phyloP scores from a whole-genome alignment of 495 filamentous ascomycete genomes.

The Aspergillus sparsus region DNA sequence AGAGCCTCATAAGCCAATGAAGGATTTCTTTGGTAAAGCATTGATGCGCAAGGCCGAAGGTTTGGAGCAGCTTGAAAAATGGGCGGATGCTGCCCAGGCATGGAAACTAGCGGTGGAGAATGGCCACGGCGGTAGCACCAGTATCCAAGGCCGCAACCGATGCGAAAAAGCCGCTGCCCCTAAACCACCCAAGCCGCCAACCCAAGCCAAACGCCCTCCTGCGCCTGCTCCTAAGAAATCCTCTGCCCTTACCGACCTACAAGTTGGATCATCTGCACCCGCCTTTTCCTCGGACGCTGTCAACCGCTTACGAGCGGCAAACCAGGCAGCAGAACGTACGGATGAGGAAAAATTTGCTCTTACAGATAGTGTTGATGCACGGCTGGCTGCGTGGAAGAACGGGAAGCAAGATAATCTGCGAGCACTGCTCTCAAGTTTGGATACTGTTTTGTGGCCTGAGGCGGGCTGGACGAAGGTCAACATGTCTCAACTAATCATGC shows the following conservation, averaged over 20 bases:
- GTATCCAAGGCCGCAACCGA: conserved; percentile 81
- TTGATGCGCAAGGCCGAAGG: conserved; percentile 93
- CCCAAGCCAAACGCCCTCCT: conserved; percentile 41
- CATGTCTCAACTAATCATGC: conserved; percentile 85
- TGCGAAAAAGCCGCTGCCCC: conserved; percentile 77
- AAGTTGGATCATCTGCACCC: conserved; percentile 28
- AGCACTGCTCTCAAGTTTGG: conserved; percentile 83
- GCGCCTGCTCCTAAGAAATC: conserved; percentile 39
- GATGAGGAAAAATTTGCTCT: conserved; percentile 93
- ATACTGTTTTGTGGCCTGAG: conserved; percentile 86
- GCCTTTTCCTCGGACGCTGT: conserved; percentile 60
- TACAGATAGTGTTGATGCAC: conserved; percentile 77
- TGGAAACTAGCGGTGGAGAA: conserved; percentile 84
- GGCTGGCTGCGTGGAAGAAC: conserved; percentile 74
- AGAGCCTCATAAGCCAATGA: conserved; percentile 80
- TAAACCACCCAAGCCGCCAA: conserved; percentile 36
- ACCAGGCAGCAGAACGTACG: conserved; percentile 75
- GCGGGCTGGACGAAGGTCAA: conserved; percentile 96
- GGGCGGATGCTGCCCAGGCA: conserved; percentile 74
- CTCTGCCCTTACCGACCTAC: conserved; percentile 53
- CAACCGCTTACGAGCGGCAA: conserved; percentile 73
- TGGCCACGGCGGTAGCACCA: conserved; percentile 77
- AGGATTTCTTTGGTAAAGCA: conserved; percentile 87
- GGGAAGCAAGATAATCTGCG: conserved; percentile 92
- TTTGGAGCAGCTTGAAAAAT: conserved; percentile 92